Evolutionary conservation across 768 basidiomycete genomes (phyloP), one percentile per base, ranked within the genome.

Genomic region (Xerocomus potaroensis): DNA sequence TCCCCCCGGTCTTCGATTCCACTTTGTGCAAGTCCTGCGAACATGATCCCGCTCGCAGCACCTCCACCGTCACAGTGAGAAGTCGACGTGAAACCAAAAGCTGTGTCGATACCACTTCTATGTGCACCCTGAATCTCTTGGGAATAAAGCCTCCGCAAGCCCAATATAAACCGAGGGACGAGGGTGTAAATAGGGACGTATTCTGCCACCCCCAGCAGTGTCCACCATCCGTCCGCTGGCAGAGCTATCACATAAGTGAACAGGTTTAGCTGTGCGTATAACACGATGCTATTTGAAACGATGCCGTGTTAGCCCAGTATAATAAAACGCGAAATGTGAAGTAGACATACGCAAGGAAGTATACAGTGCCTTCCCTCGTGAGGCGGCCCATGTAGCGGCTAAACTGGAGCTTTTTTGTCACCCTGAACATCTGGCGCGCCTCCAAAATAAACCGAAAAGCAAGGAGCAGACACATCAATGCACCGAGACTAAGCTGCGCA

Each of bases 301-400:
- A 15, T 8, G 15, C 8, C 14, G n/a, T 12, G 12, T 39, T 8
- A 19, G 19, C n/a, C 3, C 11, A 30, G 38, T 4, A 5, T 3
- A 18, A 29, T 18, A 12, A 15, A 22, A 12, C 14, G n/a, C 15
- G 14, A 19, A n/a, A 19, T 3, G 19, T 7, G 34, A n/a, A 7
- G 10, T 8, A 18, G 21, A 45, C 45, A 9, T 47, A 47, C 45
- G 31, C 29, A 12, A 46, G 15, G 24, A 40, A 40, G 29, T 46
- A 40, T 5, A 46, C 2, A 3, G 40, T 26, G 38, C 45, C 45
- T 11, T 46, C 38, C 15, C 38, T 32, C 4, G 31, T 32, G 38
- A 46, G 31, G 12, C 26, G 18, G 11, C 16, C 26, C 23, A 46
- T 16, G 30, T 40, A 46, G 11, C 18, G 38, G 15, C n/a, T 26